Evolutionary conservation across 2,329 filamentous ascomycete genomes (phyloP).

Genomic region (Exophiala viscosa): DNA sequence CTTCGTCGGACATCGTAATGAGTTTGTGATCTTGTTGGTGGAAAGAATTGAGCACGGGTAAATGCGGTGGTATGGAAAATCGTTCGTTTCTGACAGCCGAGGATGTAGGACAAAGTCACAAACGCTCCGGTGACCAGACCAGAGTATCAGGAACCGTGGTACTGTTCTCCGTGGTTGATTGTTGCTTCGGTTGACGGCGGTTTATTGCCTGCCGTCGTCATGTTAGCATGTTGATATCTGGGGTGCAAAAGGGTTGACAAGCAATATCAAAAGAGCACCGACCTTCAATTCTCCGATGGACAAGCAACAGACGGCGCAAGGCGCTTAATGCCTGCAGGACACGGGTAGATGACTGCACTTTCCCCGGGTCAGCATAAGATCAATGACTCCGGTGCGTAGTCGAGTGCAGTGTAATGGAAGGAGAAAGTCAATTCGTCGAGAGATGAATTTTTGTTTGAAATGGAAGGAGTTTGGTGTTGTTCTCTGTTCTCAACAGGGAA

Average conservation of each 20-base stretch:
- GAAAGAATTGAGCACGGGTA: background rate
- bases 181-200: background rate
- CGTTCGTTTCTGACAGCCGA: too few species aligned
- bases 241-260: too few species aligned
- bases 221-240: slow-evolving; percentile 10
- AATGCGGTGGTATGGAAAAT: background rate
- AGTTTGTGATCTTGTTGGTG: background rate
- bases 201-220: slow-evolving; percentile 4
- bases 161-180: background rate
- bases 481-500: slow-evolving; percentile 4
- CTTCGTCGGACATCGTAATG: slow-evolving; percentile 18
- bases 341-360: background rate
- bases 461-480: background rate
- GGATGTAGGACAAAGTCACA: too few species aligned
- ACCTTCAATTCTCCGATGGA: background rate
- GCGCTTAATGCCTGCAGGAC: background rate
- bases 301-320: slow-evolving; percentile 1
- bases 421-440: slow-evolving; percentile 2
- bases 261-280: background rate
- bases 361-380: slow-evolving; percentile 4
- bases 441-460: slow-evolving; percentile 5
- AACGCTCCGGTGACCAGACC: background rate
- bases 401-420: slow-evolving; percentile 1
- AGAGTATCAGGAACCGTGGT: too few species aligned
- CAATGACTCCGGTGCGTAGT: background rate